Conservation (phyloP, 768 basidiomycete species). For the Rhizopogon sp. region DNA sequence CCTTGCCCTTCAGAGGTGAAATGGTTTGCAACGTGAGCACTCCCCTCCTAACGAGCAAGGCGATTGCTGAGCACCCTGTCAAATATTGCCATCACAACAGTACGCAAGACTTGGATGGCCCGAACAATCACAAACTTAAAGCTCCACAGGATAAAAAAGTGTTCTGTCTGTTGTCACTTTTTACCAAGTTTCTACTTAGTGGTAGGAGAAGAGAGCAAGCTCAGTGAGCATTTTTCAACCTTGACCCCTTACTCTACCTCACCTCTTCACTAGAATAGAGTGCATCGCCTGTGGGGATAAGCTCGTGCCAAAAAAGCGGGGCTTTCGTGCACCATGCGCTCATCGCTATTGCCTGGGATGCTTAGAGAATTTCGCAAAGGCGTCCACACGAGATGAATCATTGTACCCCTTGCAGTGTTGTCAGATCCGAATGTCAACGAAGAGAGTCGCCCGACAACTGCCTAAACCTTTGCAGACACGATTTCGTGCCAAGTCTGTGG, state of each 20-base stretch:
- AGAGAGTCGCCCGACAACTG: slow-evolving; percentile 27
- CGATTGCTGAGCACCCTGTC: background rate
- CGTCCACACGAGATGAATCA: slow-evolving; percentile 42
- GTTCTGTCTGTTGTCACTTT: background rate
- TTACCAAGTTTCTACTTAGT: background rate
- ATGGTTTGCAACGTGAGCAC: background rate
- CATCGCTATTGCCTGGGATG: slow-evolving; percentile 48
- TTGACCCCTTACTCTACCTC: background rate
- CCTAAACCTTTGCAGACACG: slow-evolving; percentile 17
- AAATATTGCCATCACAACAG: background rate
- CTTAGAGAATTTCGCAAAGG: slow-evolving; percentile 33
- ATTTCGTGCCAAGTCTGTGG: slow-evolving; percentile 39
- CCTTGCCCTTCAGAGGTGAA: background rate
- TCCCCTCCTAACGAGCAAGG: background rate
- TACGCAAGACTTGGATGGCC: background rate
- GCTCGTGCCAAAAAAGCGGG: slow-evolving; percentile 6
- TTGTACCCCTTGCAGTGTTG: slow-evolving; percentile 52
- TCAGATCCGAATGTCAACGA: slow-evolving; percentile 29
- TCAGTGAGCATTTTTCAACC: background rate
- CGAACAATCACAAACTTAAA: background rate
- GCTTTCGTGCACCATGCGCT: slow-evolving; percentile 36
- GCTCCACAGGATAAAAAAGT: background rate
- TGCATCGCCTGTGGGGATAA: slow-evolving; percentile 40
- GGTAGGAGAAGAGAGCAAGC: background rate
- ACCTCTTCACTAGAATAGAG: slow-evolving; percentile 14